Evolutionary conservation across 2,329 filamentous ascomycete species (phyloP).

Genomic region (Blastomyces gilchristii): DNA sequence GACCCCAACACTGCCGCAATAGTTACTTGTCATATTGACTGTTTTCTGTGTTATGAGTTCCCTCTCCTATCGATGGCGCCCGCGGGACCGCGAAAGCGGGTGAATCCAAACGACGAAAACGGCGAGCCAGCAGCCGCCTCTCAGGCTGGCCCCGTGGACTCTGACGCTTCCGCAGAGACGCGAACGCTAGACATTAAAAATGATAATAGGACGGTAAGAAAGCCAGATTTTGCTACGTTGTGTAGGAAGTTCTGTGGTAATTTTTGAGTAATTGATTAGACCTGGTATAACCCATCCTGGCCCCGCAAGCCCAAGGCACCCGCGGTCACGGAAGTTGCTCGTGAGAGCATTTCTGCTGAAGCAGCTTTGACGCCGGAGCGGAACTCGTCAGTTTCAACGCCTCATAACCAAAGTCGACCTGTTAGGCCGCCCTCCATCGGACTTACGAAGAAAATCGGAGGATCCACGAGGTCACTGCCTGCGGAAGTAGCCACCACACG

Average conservation of each 20-base stretch:
- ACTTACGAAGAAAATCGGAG: conserved; percentile 32
- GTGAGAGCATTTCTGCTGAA: conserved; percentile 40
- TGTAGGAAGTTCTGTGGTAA: neutral
- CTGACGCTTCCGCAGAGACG: conserved; percentile 16
- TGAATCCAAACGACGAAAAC: conserved; percentile 32
- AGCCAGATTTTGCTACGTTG: neutral
- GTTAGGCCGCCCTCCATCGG: conserved; percentile 24
- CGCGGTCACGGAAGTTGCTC: conserved; percentile 40
- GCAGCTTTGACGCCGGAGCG: conserved; percentile 29
- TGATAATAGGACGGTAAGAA: conserved; percentile 23
- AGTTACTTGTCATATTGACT: neutral
- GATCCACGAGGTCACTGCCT: conserved; percentile 37
- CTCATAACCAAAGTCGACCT: conserved; percentile 24
- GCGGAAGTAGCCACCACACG: conserved; percentile 36
- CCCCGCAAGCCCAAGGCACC: conserved; percentile 37
- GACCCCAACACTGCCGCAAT: conserved; percentile 2
- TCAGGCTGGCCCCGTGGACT: conserved; percentile 9
- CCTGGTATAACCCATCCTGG: conserved; percentile 39
- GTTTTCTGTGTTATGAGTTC: conserved; percentile 27
- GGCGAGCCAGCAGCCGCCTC: conserved; percentile 16
- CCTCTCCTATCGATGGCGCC: conserved; percentile 27
- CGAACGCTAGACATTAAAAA: conserved; percentile 15
- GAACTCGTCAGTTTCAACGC: conserved; percentile 22
- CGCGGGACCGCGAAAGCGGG: conserved; percentile 36
- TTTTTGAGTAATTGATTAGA: conserved; percentile 18